Conservation (phyloP, 73 alveolate species). For the Diophrys sp. region DNA sequence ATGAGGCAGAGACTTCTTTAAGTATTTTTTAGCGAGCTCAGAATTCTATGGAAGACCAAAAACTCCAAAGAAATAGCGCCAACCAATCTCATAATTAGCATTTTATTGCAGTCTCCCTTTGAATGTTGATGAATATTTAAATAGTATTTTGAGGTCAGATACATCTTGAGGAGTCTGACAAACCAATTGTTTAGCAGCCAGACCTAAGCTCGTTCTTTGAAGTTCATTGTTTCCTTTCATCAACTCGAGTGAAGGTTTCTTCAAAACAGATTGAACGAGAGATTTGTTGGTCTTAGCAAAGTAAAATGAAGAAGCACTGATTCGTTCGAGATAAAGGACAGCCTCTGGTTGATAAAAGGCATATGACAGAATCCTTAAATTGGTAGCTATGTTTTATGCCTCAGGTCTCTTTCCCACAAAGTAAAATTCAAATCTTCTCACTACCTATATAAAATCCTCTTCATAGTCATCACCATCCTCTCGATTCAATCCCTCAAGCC, state of each 20-base stretch:
- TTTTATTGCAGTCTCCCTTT: no score
- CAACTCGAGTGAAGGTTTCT: not conserved
- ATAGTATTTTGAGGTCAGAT: no score
- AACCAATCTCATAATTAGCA: not conserved
- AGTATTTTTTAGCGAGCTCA: not conserved
- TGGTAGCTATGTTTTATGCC: not conserved
- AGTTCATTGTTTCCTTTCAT: no score
- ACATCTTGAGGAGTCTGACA: no score
- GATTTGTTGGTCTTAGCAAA: not conserved
- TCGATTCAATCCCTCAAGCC: not conserved
- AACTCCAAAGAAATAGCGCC: not conserved
- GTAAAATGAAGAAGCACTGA: not conserved
- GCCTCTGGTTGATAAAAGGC: not conserved
- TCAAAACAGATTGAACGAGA: not conserved
- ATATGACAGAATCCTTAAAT: not conserved
- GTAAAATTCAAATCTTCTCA: no score
- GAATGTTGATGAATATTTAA: no score
- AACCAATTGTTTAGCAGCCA: no score
- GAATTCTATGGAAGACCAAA: not conserved
- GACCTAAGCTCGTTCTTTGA: no score
- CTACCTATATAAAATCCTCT: not conserved
- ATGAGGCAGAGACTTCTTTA: not conserved
- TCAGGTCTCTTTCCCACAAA: not conserved
- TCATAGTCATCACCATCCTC: not conserved
- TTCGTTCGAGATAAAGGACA: not conserved